Percentiles rank a stretch among this genome's conserved stretches.
Evolutionary conservation across 1,284 basidiomycete species (phyloP).

Genomic region (Boletus mariae): DNA sequence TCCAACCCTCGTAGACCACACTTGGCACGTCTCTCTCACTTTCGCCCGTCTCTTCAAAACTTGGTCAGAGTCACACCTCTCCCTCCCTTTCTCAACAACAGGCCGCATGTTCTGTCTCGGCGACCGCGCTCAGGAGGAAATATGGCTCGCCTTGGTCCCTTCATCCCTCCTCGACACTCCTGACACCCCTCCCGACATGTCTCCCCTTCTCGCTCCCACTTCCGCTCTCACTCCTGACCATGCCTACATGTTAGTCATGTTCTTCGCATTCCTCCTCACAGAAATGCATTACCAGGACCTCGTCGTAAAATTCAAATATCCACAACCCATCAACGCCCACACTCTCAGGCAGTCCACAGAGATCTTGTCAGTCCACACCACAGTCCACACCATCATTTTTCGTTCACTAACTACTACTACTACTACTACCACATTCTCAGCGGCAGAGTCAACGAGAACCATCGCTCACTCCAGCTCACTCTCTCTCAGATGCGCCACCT

Average conservation of each 20-base stretch:
- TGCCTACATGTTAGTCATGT: slow-evolving; percentile 4
- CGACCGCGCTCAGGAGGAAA: no score
- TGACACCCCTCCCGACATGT: background rate
- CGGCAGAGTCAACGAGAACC: background rate
- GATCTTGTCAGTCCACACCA: background rate
- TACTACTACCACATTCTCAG: background rate
- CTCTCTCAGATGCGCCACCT: background rate
- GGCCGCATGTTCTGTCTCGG: no score
- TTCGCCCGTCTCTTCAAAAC: no score
- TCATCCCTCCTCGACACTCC: background rate
- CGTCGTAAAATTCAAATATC: background rate
- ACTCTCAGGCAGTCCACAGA: background rate
- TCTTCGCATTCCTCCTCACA: slow-evolving; percentile 1
- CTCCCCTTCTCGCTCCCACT: background rate
- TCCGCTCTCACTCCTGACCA: background rate
- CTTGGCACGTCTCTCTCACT: background rate
- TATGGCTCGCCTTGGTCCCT: slow-evolving; percentile 1
- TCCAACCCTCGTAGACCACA: background rate
- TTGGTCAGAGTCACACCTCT: no score
- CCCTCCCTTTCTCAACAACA: no score
- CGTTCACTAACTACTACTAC: no score
- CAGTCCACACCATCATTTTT: no score
- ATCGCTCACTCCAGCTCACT: background rate
- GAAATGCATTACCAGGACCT: slow-evolving; percentile 3
- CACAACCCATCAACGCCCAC: background rate